Conservation (phyloP, 768 basidiomycete genomes). For the Auricularia cornea region DNA sequence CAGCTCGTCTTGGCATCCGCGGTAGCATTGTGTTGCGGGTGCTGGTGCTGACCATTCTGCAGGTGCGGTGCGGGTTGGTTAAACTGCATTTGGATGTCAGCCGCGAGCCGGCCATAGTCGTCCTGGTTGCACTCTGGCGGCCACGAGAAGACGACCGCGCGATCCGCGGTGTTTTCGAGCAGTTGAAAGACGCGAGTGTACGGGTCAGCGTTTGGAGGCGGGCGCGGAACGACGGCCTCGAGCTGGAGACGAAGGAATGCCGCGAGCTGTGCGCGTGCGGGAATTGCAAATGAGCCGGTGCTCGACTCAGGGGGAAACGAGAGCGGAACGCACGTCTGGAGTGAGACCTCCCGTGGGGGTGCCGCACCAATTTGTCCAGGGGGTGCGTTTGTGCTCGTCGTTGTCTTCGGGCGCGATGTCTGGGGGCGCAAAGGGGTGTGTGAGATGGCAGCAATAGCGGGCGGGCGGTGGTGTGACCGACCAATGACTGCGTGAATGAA, state of each 20-base stretch:
- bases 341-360: slow-evolving; percentile 46
- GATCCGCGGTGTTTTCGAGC: slow-evolving; percentile 49
- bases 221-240: slow-evolving; percentile 34
- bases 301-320: not conserved
- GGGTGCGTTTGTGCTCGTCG: slow-evolving; percentile 62
- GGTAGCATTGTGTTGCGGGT: not conserved
- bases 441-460: not conserved
- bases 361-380: slow-evolving; percentile 87
- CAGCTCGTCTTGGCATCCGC: slow-evolving; percentile 69
- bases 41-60: not conserved
- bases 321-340: not conserved
- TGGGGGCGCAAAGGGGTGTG: slow-evolving; percentile 4
- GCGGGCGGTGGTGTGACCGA: slow-evolving; percentile 24
- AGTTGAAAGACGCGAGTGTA: slow-evolving; percentile 66
- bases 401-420: slow-evolving; percentile 48
- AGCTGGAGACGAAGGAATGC: slow-evolving; percentile 39
- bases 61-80: not conserved
- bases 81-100: slow-evolving; percentile 48
- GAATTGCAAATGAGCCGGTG: not conserved
- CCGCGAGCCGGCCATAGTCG: slow-evolving; percentile 51
- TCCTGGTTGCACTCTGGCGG: slow-evolving; percentile 47
- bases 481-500: slow-evolving; percentile 82
- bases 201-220: slow-evolving; percentile 25
- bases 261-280: not conserved
- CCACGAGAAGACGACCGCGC: slow-evolving; percentile 63